Conservation (phyloP, 371 early-diverging fungal genomes). For the Syncephalastrum sp. region DNA sequence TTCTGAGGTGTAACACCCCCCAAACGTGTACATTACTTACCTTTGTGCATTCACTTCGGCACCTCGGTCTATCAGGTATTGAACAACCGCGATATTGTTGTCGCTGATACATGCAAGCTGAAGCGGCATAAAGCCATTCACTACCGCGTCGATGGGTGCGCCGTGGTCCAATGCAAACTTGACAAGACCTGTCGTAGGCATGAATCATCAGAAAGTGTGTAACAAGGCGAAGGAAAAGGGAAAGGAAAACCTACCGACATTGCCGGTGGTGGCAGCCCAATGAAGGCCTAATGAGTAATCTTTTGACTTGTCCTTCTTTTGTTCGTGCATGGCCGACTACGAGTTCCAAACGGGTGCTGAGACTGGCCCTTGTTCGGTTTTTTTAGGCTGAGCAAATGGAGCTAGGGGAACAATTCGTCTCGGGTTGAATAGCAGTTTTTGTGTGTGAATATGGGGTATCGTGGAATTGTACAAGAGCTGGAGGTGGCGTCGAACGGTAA, state of each 20-base stretch:
- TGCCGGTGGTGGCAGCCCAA: conserved; percentile 65
- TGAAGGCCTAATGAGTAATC: conserved; percentile 54
- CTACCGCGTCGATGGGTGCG: conserved; percentile 65
- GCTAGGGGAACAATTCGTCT: too few species aligned
- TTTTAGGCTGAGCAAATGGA: too few species aligned
- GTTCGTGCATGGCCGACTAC: neutral
- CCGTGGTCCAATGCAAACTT: conserved; percentile 75
- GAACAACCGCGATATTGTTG: conserved; percentile 63
- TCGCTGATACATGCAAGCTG: conserved; percentile 71
- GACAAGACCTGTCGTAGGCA: conserved; percentile 47
- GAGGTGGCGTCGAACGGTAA: neutral
- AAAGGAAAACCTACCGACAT: conserved; percentile 47
- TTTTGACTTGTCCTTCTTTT: conserved; percentile 34
- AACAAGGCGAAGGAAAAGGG: too few species aligned
- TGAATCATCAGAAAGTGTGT: neutral
- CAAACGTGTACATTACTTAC: conserved; percentile 17
- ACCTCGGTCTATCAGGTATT: conserved; percentile 70
- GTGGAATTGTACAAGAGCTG: too few species aligned
- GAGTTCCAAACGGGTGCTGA: neutral
- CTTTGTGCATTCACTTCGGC: conserved; percentile 71
- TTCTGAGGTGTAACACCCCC: neutral
- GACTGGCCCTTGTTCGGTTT: too few species aligned
- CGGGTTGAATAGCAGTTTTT: too few species aligned
- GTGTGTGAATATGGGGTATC: too few species aligned
- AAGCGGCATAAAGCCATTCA: conserved; percentile 69